Evolutionary conservation across 1,139 yeast genomes (phyloP), one percentile per base, ranked within the genome.

Genomic region (Sugiyamaella sp.): DNA sequence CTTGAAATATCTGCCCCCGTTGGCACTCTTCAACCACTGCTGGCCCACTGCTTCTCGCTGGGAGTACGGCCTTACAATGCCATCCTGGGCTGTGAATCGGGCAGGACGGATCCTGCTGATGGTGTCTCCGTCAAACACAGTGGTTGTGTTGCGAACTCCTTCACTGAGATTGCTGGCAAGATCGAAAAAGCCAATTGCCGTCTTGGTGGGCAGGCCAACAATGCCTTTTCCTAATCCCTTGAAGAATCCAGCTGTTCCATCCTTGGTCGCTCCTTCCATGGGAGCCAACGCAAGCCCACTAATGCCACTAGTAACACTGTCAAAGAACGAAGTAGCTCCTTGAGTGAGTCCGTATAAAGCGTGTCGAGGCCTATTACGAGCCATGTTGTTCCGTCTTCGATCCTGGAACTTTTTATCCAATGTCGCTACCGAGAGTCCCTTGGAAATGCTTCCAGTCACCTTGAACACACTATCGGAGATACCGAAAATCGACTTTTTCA

Each of bases 141-240:
- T 89, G 0, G 99, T 89, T 0, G 98, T 89, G 67, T 86, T 90
- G 57, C 93, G 80, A 48, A 95, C 91, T 21, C 98, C 98, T 68
- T 91, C 98, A 72, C 96, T 85, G 25, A 93, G 85, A 71, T 89
- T 91, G 46, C 89, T 86, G 0, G 99, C 97, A 60, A 95, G 76
- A 67, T 95, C 99, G 64, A 95, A 86, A 32, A 93, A 70, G 5
- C 99, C 99, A 65, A 93, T 90, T 0, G 97, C 97, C 0, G 99
- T 89, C 71, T 95, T 95, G 0, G 99, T 90, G 0, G 99, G 99
- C 38, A 95, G 74, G 0, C 99, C 99, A 53, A 95, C 82, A 20
- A 95, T 68, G n/a, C 99, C 99, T 64, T 86, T 88, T 5, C 99
- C 99, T 8, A 95, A 69, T 0, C 99, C 99, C 67, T 83, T 89